Evolutionary conservation across 371 early-diverging fungal species (phyloP).

Genomic region (Mortierella sp.): DNA sequence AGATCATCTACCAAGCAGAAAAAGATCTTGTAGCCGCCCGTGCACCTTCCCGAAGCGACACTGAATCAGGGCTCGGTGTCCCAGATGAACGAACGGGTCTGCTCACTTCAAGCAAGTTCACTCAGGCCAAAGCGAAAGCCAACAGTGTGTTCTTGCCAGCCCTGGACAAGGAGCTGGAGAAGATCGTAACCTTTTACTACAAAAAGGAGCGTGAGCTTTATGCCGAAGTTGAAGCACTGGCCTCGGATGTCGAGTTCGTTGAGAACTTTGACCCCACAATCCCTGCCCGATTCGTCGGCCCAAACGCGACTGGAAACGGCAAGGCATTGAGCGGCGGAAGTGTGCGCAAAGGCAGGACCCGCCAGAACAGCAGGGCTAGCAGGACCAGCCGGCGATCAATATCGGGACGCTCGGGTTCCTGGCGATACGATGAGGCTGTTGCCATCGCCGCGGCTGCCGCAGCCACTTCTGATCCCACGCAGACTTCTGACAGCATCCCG

Average conservation of each 20-base stretch:
- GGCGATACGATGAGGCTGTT: conserved; percentile 51
- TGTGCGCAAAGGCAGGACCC: conserved; percentile 32
- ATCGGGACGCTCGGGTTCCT: conserved; percentile 39
- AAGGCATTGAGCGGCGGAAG: conserved; percentile 12
- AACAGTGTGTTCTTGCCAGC: conserved; percentile 73
- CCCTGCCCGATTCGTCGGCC: conserved; percentile 6
- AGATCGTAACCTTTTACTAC: conserved; percentile 83
- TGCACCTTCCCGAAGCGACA: conserved; percentile 38
- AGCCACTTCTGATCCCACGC: too few species aligned
- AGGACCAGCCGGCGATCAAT: conserved; percentile 31
- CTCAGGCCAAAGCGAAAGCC: conserved; percentile 55
- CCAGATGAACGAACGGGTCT: conserved; percentile 60
- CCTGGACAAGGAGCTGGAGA: conserved; percentile 83
- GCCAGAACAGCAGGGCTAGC: conserved; percentile 42
- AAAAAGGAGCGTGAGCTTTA: conserved; percentile 85
- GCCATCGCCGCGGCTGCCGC: conserved; percentile 45
- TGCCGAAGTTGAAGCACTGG: conserved; percentile 65
- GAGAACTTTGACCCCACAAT: conserved; percentile 45
- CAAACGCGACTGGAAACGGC: conserved; percentile 2
- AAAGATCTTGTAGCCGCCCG: conserved; percentile 81
- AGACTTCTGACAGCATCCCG: too few species aligned
- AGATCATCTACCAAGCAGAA: conserved; percentile 89
- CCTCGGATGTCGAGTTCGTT: conserved; percentile 55
- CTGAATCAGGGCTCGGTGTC: conserved; percentile 28
- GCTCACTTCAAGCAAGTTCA: conserved; percentile 49